Evolutionary conservation across 169 alveolate species (phyloP).

Genomic region (Theileria annulata): DNA sequence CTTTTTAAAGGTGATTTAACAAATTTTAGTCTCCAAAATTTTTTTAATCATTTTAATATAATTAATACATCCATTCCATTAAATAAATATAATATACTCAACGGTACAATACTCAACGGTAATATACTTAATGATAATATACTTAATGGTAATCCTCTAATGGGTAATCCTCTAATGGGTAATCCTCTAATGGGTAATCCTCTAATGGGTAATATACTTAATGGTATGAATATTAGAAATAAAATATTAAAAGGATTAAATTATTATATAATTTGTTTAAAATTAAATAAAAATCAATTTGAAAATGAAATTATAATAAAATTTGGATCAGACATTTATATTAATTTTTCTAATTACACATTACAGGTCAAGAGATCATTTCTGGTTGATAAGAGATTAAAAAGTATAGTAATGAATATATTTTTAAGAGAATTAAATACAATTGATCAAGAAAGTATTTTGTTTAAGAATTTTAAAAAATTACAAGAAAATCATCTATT

Average conservation of each 20-base stretch:
- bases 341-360: neutral
- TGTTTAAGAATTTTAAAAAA: conserved; percentile 15
- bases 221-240: neutral
- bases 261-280: neutral
- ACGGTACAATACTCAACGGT: too few species aligned
- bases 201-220: too few species aligned
- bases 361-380: neutral
- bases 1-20: neutral
- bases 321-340: neutral
- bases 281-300: neutral
- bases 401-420: conserved; percentile 4
- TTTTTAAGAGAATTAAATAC: conserved; percentile 12
- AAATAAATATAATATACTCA: too few species aligned
- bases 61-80: neutral
- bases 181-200: too few species aligned
- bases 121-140: too few species aligned
- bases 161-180: too few species aligned
- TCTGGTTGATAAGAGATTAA: conserved; percentile 3
- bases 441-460: neutral
- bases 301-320: neutral
- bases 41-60: neutral
- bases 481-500: conserved; percentile 27
- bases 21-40: neutral
- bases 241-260: neutral
- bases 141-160: too few species aligned